Percentiles rank a stretch among this genome's conserved stretches.
phyloP scores from a whole-genome alignment of 2,329 filamentous ascomycete species.

The Penicillium sp. region DNA sequence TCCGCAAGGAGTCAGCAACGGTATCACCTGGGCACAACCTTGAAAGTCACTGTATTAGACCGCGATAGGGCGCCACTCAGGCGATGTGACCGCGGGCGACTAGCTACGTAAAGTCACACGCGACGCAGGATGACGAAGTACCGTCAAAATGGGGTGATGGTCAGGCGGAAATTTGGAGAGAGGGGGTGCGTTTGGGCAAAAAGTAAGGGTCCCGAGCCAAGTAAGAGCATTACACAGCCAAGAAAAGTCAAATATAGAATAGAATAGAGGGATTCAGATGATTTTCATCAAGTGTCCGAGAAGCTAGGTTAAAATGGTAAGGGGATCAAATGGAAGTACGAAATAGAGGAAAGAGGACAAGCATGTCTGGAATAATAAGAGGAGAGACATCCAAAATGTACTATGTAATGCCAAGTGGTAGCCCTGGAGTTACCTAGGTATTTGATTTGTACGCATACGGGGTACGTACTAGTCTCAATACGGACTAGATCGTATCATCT shows the following conservation, averaged over 20 bases:
- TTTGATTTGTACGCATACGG: neutral
- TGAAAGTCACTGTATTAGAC: neutral
- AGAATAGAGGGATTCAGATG: neutral
- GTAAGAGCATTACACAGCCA: conserved; percentile 1
- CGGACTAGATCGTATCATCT: neutral
- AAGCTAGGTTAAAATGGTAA: neutral
- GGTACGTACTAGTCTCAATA: neutral
- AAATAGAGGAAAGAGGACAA: neutral
- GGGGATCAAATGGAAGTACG: neutral
- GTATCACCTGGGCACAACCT: neutral
- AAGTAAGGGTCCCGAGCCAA: conserved; percentile 1
- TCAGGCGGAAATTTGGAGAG: conserved; percentile 4
- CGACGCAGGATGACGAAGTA: conserved; percentile 18
- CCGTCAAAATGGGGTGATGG: conserved; percentile 1
- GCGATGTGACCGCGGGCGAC: conserved; percentile 8
- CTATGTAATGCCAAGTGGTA: neutral
- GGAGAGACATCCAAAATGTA: neutral
- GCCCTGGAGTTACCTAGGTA: too few relatives aligned
- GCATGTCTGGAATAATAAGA: neutral
- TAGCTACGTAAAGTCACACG: conserved; percentile 16
- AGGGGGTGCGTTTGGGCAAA: conserved; percentile 3
- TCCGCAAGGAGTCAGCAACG: conserved; percentile 8
- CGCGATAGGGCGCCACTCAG: conserved; percentile 13
- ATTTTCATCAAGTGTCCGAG: neutral
- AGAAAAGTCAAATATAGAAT: neutral